Evolutionary conservation across 306 rosid species (phyloP).

Genomic region (Mucuna pruriens): DNA sequence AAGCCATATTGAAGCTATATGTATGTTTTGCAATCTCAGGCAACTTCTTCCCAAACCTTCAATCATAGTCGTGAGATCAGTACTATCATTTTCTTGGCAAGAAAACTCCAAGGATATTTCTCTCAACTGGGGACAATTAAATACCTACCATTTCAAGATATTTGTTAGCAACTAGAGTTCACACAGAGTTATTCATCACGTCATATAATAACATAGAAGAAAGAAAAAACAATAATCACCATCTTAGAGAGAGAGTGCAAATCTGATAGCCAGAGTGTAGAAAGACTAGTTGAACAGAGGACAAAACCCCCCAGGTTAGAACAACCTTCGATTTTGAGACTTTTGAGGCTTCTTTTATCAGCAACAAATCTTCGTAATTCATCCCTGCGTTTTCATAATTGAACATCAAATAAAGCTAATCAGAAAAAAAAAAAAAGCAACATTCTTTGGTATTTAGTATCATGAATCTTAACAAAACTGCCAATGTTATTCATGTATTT

Average conservation of each 20-base stretch:
- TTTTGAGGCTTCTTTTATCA: conserved; percentile 75
- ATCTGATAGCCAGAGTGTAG: conserved; percentile 93
- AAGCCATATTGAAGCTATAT: conserved; percentile 82
- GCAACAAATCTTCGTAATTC: conserved; percentile 91
- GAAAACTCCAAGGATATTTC: conserved; percentile 92
- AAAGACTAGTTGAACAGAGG: conserved; percentile 77
- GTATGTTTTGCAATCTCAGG: conserved; percentile 80
- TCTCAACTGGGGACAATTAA: conserved; percentile 84
- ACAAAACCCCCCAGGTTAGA: conserved; percentile 75
- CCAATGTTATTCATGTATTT: not conserved
- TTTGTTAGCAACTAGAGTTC: conserved; percentile 36
- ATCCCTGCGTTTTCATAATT: conserved; percentile 58
- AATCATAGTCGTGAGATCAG: conserved; percentile 72
- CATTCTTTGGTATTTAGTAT: not conserved
- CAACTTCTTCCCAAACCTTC: conserved; percentile 81
- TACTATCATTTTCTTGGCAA: conserved; percentile 65
- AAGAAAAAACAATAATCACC: conserved; percentile 58
- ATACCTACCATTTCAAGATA: conserved; percentile 54
- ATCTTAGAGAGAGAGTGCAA: conserved; percentile 78
- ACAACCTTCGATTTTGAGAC: conserved; percentile 93
- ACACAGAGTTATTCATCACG: not conserved
- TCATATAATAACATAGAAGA: not conserved
- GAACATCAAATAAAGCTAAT: conserved; percentile 25
- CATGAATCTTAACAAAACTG: not conserved
- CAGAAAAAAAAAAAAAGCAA: conserved; percentile 38